Evolutionary conservation across 2,329 filamentous ascomycete species (phyloP).

Genomic region (Paraphaeosphaeria sporulosa): DNA sequence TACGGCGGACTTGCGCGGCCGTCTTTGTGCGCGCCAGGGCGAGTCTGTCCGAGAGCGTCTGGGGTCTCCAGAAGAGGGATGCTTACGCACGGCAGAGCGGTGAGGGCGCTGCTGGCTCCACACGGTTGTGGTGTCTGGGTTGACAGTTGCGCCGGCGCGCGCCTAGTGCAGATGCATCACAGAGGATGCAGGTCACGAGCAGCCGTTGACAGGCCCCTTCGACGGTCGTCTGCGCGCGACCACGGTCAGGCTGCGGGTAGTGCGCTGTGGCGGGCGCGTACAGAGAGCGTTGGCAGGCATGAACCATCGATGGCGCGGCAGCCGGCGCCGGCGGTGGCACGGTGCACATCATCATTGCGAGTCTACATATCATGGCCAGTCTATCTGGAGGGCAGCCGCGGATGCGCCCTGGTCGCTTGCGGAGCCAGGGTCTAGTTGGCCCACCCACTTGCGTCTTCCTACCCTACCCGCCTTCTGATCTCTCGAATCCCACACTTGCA

Average conservation of each 20-base stretch:
- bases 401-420: not conserved
- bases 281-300: not conserved
- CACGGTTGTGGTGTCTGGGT: not conserved
- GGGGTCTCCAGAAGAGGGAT: not conserved
- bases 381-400: conserved; percentile 4
- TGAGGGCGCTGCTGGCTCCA: not conserved
- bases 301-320: not conserved
- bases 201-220: not conserved
- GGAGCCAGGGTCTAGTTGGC: conserved; percentile 8
- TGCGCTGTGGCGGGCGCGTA: conserved; percentile 1
- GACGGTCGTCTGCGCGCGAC: not conserved
- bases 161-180: conserved; percentile 1
- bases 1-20: conserved; percentile 13
- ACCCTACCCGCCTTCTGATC: conserved; percentile 3
- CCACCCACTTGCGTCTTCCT: not conserved
- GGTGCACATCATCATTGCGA: not conserved
- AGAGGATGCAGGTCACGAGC: conserved; percentile 6
- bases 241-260: not conserved
- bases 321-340: not conserved
- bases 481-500: conserved; percentile 24
- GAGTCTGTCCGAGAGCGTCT: not conserved
- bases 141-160: conserved; percentile 7
- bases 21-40: not conserved
- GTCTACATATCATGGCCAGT: not conserved
- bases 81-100: conserved; percentile 1